phyloP scores from a whole-genome alignment of 1,284 basidiomycete species.

The Vanrija sp. region DNA sequence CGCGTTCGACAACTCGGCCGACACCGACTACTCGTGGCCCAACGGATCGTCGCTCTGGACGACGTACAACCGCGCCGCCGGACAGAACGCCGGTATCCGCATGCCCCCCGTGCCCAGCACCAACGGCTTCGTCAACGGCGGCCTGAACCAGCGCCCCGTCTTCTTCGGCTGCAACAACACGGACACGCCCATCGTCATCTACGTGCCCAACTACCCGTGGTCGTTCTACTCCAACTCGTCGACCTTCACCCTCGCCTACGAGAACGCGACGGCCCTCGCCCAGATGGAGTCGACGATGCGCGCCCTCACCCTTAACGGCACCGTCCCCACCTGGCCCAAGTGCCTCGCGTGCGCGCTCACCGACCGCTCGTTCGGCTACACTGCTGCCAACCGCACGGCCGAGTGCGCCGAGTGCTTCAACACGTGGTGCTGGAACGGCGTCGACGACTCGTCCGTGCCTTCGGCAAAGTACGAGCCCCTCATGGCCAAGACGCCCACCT shows the following conservation, averaged over 20 bases:
- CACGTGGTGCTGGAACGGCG: constrained; percentile 48
- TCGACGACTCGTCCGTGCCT: constrained; percentile 25
- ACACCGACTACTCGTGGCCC: constrained; percentile 53
- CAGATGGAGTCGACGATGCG: constrained; percentile 38
- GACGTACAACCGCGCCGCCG: constrained; percentile 32
- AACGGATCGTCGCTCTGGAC: constrained; percentile 52
- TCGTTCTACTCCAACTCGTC: constrained; percentile 43
- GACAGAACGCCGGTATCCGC: constrained; percentile 29
- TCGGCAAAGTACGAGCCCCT: constrained; percentile 10
- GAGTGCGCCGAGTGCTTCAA: constrained; percentile 46
- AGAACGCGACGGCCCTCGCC: constrained; percentile 36
- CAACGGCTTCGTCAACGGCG: constrained; percentile 53
- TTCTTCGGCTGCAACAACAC: constrained; percentile 48
- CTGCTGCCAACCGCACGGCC: constrained; percentile 27
- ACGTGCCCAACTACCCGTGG: constrained; percentile 54
- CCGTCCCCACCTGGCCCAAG: constrained; percentile 42
- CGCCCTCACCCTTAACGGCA: constrained; percentile 41
- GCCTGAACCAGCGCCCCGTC: constrained; percentile 54
- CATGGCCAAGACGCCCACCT: constrained; percentile 29
- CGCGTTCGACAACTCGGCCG: constrained; percentile 55
- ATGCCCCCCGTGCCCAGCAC: constrained; percentile 51
- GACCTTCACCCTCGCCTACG: constrained; percentile 49
- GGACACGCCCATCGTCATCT: constrained; percentile 49
- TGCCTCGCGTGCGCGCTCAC: constrained; percentile 51
- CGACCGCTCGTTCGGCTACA: constrained; percentile 44